phyloP scores from a whole-genome alignment of 768 basidiomycete species.

The Psilocybe cyanescens region DNA sequence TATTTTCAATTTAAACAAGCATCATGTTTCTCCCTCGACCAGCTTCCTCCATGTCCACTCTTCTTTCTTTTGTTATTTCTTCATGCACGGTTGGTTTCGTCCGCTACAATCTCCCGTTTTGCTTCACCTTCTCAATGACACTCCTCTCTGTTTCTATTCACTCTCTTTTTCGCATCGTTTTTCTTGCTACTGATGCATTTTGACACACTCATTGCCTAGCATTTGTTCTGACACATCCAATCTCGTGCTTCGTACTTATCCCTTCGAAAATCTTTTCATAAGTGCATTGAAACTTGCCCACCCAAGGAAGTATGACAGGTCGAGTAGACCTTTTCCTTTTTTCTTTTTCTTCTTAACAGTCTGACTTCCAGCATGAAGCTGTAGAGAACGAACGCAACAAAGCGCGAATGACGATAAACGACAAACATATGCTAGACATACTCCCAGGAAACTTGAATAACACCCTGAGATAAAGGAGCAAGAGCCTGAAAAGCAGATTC shows the following conservation, averaged over 20 bases:
- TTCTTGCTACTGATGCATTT: slow-evolving; percentile 24
- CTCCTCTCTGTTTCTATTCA: slow-evolving; percentile 9
- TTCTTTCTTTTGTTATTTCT: not conserved
- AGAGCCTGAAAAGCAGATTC: slow-evolving; percentile 29
- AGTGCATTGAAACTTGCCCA: not conserved
- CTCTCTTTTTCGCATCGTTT: not conserved
- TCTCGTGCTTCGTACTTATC: slow-evolving; percentile 16
- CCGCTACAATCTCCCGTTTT: not conserved
- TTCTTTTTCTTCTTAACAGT: too few species aligned
- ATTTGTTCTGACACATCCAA: slow-evolving; percentile 19
- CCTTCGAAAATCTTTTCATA: slow-evolving; percentile 2
- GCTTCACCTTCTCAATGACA: slow-evolving; percentile 1
- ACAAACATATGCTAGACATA: slow-evolving; percentile 10
- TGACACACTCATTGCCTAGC: slow-evolving; percentile 20
- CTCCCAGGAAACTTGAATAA: slow-evolving; percentile 29
- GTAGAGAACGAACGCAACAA: not conserved
- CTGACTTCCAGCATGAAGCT: not conserved
- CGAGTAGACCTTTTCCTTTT: not conserved
- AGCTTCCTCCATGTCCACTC: not conserved
- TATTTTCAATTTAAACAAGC: not conserved
- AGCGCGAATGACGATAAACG: not conserved
- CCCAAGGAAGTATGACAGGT: not conserved
- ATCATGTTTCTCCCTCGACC: not conserved
- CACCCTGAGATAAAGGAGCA: slow-evolving; percentile 27
- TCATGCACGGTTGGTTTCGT: not conserved